A percentile compares a stretch with the other conserved stretches of the same genome.
These are phyloP conservation scores for Phytophthora pisi DNA, from an alignment of 352 stramenopile genomes.

Conservation along the genomic window DNA sequence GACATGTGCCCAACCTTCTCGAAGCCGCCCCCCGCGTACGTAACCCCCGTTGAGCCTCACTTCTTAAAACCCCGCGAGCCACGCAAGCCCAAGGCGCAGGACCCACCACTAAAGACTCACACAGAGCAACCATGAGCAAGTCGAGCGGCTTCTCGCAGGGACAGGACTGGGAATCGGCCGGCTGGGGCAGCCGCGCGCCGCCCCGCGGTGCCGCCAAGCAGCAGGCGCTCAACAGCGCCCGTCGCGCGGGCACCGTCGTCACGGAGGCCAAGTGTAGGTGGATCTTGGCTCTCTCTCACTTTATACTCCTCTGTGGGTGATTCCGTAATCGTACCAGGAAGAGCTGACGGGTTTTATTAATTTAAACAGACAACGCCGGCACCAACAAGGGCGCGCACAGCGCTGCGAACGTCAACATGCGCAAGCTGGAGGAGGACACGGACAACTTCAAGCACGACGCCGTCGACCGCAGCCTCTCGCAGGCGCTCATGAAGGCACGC, in stretches of 20 bases:
- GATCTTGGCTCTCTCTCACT: not conserved
- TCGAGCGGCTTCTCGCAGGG: slow-evolving; percentile 73
- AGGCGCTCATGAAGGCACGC: slow-evolving; percentile 96
- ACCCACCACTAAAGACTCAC: not conserved
- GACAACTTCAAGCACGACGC: slow-evolving; percentile 91
- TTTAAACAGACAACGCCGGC: slow-evolving; percentile 54
- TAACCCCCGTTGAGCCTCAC: slow-evolving; percentile 25
- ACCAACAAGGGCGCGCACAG: slow-evolving; percentile 90
- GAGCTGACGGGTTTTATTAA: slow-evolving; percentile 13
- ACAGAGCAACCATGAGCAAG: slow-evolving; percentile 16
- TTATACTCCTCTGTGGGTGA: not conserved
- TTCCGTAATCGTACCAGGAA: not conserved
- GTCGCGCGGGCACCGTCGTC: slow-evolving; percentile 70
- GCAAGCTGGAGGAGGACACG: slow-evolving; percentile 91
- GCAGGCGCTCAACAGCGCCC: slow-evolving; percentile 73
- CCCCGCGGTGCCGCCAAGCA: slow-evolving; percentile 66
- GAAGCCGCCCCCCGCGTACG: slow-evolving; percentile 17
- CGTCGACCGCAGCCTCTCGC: slow-evolving; percentile 85
- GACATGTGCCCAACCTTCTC: slow-evolving; percentile 24
- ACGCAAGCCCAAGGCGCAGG: slow-evolving; percentile 25
- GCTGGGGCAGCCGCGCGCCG: slow-evolving; percentile 76
- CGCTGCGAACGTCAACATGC: slow-evolving; percentile 78
- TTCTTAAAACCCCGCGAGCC: slow-evolving; percentile 21
- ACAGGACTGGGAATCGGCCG: slow-evolving; percentile 79
- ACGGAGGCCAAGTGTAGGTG: slow-evolving; percentile 79